phyloP scores from a whole-genome alignment of 129 eudicot genomes.

The Rutidosis leptorrhynchoides region DNA sequence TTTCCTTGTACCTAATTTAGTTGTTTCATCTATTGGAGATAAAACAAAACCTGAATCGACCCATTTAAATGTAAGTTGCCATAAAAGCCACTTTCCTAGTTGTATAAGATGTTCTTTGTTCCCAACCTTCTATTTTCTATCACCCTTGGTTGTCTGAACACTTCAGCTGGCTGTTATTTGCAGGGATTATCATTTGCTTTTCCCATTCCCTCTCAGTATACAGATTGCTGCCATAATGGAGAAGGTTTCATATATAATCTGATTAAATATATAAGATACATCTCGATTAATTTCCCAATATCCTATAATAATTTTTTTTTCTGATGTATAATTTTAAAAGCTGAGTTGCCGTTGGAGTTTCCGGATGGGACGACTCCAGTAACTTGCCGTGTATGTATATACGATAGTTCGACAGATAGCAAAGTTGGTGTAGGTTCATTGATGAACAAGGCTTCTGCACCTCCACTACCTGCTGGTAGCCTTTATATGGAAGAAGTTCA shows the following conservation, averaged over 20 bases:
- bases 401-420: slow-evolving; percentile 58
- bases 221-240: slow-evolving; percentile 63
- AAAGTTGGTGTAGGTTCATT: slow-evolving; percentile 82
- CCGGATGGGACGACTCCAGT: slow-evolving; percentile 98
- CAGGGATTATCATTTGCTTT: slow-evolving; percentile 95
- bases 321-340: slow-evolving; percentile 29
- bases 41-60: background rate
- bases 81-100: background rate
- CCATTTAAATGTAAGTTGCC: background rate
- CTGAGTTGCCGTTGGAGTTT: slow-evolving; percentile 85
- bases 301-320: slow-evolving; percentile 3
- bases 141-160: background rate
- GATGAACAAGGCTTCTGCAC: slow-evolving; percentile 75
- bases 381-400: slow-evolving; percentile 77
- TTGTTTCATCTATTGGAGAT: background rate
- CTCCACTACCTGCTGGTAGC: slow-evolving; percentile 81
- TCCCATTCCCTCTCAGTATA: slow-evolving; percentile 80
- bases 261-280: background rate
- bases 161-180: slow-evolving; percentile 10
- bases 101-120: background rate
- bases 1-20: background rate
- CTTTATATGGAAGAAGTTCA: slow-evolving; percentile 97
- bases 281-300: background rate
- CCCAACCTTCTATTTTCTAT: background rate
- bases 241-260: slow-evolving; percentile 26